Percentiles rank a stretch among this genome's conserved stretches.
These are phyloP conservation scores for Ampelomyces quisqualis DNA, from an alignment of 2,329 filamentous ascomycete species.

Conservation along the genomic window DNA sequence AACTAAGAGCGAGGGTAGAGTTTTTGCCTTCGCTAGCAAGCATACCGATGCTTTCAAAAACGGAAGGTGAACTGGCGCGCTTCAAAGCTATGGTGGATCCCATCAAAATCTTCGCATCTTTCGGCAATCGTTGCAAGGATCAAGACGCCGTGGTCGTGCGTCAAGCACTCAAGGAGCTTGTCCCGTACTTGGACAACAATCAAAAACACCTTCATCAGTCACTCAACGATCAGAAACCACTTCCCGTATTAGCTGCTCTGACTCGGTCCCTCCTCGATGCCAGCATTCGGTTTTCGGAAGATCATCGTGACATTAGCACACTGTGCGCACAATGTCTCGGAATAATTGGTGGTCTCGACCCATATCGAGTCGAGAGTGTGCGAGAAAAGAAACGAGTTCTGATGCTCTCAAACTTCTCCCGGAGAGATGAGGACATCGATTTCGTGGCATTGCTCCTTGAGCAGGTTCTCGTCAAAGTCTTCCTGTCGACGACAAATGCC, in stretches of 20 bases:
- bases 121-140: conserved; percentile 71
- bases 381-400: conserved; percentile 81
- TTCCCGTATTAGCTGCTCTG: conserved; percentile 69
- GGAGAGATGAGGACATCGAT: conserved; percentile 73
- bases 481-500: conserved; percentile 85
- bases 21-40: conserved; percentile 75
- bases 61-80: conserved; percentile 65
- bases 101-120: conserved; percentile 67
- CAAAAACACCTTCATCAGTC: conserved; percentile 79
- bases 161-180: conserved; percentile 76
- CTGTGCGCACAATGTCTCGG: conserved; percentile 82
- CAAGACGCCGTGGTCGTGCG: conserved; percentile 85
- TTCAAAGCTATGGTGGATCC: conserved; percentile 67
- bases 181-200: conserved; percentile 68
- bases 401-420: conserved; percentile 81
- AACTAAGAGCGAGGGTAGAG: conserved; percentile 67
- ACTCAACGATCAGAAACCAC: conserved; percentile 79
- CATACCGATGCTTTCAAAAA: conserved; percentile 67
- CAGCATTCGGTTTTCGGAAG: conserved; percentile 73
- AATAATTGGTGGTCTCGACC: conserved; percentile 85
- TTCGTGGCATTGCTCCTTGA: conserved; percentile 86
- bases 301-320: conserved; percentile 65
- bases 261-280: conserved; percentile 82
- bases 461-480: conserved; percentile 85
- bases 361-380: conserved; percentile 80